phyloP scores from a whole-genome alignment of 1,284 basidiomycete genomes.

The Cutaneotrichosporon sp. region DNA sequence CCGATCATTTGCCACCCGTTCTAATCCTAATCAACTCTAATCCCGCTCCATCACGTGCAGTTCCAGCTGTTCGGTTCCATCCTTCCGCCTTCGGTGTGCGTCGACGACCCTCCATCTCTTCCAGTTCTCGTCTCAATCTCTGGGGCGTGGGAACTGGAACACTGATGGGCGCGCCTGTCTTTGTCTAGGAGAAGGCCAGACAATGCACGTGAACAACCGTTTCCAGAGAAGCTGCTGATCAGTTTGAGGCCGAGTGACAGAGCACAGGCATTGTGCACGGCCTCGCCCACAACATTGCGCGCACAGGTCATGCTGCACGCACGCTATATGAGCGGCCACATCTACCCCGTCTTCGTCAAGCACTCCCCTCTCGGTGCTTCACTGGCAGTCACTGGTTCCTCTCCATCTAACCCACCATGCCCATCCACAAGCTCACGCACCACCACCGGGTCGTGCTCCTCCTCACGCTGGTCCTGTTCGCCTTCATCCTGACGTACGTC shows the following conservation, averaged over 20 bases:
- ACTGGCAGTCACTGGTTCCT: too few relatives aligned
- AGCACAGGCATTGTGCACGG: too few relatives aligned
- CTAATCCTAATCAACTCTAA: neutral
- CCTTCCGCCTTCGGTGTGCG: neutral
- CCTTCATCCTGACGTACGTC: slow-evolving; percentile 43
- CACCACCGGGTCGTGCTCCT: slow-evolving; percentile 40
- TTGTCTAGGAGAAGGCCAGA: neutral
- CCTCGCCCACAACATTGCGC: too few relatives aligned
- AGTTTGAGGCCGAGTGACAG: too few relatives aligned
- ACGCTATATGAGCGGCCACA: too few relatives aligned
- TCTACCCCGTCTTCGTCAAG: too few relatives aligned
- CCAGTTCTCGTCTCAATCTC: too few relatives aligned
- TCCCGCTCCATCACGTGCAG: neutral
- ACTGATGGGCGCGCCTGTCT: neutral
- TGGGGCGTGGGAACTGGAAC: neutral
- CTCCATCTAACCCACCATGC: too few relatives aligned
- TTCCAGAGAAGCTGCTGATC: neutral
- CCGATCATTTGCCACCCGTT: neutral
- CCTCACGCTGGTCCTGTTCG: slow-evolving; percentile 39
- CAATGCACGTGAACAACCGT: neutral
- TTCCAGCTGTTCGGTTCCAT: neutral
- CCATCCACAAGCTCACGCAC: neutral
- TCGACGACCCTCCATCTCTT: too few relatives aligned
- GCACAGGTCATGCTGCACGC: too few relatives aligned
- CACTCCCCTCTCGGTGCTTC: neutral